A percentile compares a stretch with the other conserved stretches of the same genome.
These are phyloP conservation scores for Colletotrichum sp. DNA, from an alignment of 2,329 filamentous ascomycete species.

Conservation along the genomic window DNA sequence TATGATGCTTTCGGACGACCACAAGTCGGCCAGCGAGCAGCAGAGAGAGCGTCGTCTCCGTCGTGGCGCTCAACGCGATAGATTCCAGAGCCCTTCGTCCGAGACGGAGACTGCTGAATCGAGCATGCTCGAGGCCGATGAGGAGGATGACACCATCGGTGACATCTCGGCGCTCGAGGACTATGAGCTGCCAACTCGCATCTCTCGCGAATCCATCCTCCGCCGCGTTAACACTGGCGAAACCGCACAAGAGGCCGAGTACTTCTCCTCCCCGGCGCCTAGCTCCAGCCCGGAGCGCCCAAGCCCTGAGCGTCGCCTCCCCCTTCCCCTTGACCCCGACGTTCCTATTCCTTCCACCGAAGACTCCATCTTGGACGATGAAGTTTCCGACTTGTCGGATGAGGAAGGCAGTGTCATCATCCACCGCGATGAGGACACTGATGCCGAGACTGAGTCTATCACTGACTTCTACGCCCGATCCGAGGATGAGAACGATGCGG, in stretches of 20 bases:
- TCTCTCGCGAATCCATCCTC: constrained; percentile 93
- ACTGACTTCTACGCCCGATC: constrained; percentile 68
- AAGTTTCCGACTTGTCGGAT: constrained; percentile 38
- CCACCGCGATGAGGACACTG: constrained; percentile 68
- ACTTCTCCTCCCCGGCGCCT: constrained; percentile 66
- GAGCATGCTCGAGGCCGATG: constrained; percentile 41
- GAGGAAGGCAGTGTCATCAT: constrained; percentile 68
- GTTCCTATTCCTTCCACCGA: constrained; percentile 89
- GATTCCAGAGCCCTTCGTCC: constrained; percentile 47
- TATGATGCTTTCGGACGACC: constrained; percentile 83
- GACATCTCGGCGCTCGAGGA: constrained; percentile 65
- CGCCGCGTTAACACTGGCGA: constrained; percentile 77
- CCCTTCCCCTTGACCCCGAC: constrained; percentile 78
- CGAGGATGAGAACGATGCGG: constrained; percentile 53
- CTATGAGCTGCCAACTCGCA: constrained; percentile 74
- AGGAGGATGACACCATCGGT: constrained; percentile 64
- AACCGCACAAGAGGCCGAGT: constrained; percentile 61
- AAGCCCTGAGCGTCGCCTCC: constrained; percentile 48
- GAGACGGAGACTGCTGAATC: constrained; percentile 38
- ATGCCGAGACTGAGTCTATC: constrained; percentile 69
- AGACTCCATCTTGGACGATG: constrained; percentile 59
- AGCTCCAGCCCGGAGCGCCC: constrained; percentile 61
- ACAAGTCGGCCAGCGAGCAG: constrained; percentile 65
- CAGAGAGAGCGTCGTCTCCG: constrained; percentile 74
- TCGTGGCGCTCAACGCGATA: constrained; percentile 61